Evolutionary conservation across 169 alveolate species (phyloP).

Genomic region (Eimeria tenella): DNA sequence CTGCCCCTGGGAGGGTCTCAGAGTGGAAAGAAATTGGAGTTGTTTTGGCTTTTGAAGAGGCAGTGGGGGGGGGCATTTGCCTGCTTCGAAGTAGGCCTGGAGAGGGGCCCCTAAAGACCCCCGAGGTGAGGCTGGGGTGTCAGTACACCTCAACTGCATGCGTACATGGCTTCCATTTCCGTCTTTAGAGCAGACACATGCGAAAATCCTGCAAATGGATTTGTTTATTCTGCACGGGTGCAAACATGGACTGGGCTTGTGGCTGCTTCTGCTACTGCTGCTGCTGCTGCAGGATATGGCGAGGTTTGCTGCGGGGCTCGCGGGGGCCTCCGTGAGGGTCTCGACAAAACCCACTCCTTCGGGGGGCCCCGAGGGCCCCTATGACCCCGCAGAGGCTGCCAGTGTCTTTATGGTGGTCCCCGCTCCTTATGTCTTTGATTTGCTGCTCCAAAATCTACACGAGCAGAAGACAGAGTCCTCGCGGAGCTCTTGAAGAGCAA

Average conservation of each 20-base stretch:
- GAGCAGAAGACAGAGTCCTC: too few species aligned
- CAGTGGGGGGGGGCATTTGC: slow-evolving; percentile 72
- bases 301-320: slow-evolving; percentile 48
- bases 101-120: slow-evolving; percentile 69
- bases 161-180: too few species aligned
- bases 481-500: too few species aligned
- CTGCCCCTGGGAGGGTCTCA: background rate
- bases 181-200: too few species aligned
- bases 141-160: too few species aligned
- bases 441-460: background rate
- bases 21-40: slow-evolving; percentile 36
- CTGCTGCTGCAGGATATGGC: slow-evolving; percentile 16
- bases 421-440: slow-evolving; percentile 35
- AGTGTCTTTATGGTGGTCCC: slow-evolving; percentile 22
- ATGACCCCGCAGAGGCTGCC: background rate
- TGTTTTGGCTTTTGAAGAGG: slow-evolving; percentile 12
- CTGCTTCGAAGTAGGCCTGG: slow-evolving; percentile 46
- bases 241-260: background rate
- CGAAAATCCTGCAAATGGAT: too few species aligned
- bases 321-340: slow-evolving; percentile 31
- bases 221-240: background rate
- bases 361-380: slow-evolving; percentile 63
- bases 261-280: background rate
- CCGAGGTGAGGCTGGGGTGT: background rate
- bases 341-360: background rate